These are phyloP conservation scores for Mycena maculata DNA, from an alignment of 768 basidiomycete species.

Conservation along the genomic window DNA sequence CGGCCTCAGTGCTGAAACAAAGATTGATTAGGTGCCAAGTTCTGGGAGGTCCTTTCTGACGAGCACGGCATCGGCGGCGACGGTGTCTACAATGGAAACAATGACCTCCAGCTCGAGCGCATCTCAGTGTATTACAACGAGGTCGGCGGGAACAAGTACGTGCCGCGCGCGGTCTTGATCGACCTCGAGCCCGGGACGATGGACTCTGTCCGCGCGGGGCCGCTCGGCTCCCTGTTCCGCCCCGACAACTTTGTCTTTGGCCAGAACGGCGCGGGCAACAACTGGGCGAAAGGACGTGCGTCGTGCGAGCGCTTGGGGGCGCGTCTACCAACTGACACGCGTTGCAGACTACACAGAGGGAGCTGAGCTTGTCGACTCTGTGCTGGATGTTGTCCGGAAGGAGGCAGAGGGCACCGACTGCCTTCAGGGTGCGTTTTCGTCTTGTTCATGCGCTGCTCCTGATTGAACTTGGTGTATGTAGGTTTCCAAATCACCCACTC, in stretches of 20 bases:
- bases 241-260: conserved; percentile 99
- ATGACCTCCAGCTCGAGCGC: conserved; percentile 96
- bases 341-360: conserved; percentile 88
- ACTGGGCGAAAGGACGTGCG: conserved; percentile 99
- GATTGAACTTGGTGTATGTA: conserved; percentile 44
- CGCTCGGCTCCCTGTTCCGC: conserved; percentile 92
- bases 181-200: conserved; percentile 98
- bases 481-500: conserved; percentile 99
- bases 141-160: conserved; percentile 94
- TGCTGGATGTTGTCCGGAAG: conserved; percentile 98
- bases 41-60: conserved; percentile 98
- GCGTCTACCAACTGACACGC: conserved; percentile 26
- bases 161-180: conserved; percentile 96
- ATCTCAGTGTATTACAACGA: conserved; percentile 99
- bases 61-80: conserved; percentile 97
- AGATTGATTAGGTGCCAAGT: conserved; percentile 78
- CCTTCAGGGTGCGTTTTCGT: conserved; percentile 83
- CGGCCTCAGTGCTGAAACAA: conserved; percentile 34
- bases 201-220: conserved; percentile 92
- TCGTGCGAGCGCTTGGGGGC: conserved; percentile 19
- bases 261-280: conserved; percentile 98
- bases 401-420: conserved; percentile 98
- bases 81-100: conserved; percentile 93
- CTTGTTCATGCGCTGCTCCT: conserved; percentile 3
- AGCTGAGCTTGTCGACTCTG: conserved; percentile 98